phyloP scores from a whole-genome alignment of 1,139 yeast genomes.

The Lodderomyces oxycetoniae region DNA sequence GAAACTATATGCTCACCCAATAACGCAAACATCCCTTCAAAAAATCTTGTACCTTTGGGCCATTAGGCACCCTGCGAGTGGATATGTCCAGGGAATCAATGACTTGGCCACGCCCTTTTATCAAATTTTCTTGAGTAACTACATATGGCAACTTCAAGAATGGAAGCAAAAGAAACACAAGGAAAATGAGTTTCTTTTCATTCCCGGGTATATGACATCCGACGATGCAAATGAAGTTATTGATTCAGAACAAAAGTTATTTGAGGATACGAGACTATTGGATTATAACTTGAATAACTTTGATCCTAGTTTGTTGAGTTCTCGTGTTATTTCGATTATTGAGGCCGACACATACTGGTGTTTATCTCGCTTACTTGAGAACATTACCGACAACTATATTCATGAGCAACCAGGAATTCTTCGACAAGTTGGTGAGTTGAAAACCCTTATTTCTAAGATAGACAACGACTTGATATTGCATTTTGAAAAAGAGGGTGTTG shows the following conservation, averaged over 20 bases:
- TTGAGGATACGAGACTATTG: conserved; percentile 17
- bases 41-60: conserved; percentile 92
- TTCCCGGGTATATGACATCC: conserved; percentile 31
- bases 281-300: conserved; percentile 37
- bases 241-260: background rate
- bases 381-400: conserved; percentile 92
- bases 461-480: conserved; percentile 72
- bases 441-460: conserved; percentile 73
- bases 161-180: conserved; percentile 14
- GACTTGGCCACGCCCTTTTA: conserved; percentile 92
- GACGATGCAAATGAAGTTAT: conserved; percentile 1
- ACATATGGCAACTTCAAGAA: conserved; percentile 47
- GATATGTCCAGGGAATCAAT: conserved; percentile 98
- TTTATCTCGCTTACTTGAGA: conserved; percentile 80
- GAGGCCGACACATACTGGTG: conserved; percentile 99
- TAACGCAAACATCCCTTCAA: conserved; percentile 76
- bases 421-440: conserved; percentile 79
- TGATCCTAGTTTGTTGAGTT: conserved; percentile 62
- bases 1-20: conserved; percentile 59
- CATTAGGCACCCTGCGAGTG: conserved; percentile 94
- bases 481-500: conserved; percentile 74
- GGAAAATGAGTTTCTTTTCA: conserved; percentile 26
- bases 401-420: conserved; percentile 98
- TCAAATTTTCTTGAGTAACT: conserved; percentile 77
- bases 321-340: conserved; percentile 39